Evolutionary conservation across 306 rosid species (phyloP), one percentile per base, ranked within the genome.

Genomic region (Trichosanthes cucumerina): DNA sequence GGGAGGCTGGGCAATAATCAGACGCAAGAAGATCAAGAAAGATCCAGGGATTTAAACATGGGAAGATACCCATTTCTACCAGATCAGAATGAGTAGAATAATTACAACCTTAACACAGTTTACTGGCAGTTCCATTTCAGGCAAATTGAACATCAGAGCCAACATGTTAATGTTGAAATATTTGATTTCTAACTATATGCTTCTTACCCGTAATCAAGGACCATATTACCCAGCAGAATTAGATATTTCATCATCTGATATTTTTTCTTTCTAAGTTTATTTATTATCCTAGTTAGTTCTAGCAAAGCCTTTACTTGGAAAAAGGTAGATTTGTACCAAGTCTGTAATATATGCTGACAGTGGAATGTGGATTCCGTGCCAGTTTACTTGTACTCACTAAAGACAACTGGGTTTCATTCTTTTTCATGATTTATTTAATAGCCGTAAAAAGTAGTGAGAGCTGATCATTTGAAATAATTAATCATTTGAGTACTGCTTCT

Each of bases 131-230:
- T 83, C 81, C 34, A 63, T 81, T 56, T 73, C 11, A 78, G 82
- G 81, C 19, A 64, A 76, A 76, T 49, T 81, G 46, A 81, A 80
- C 79, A 3, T 16, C 31, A 78, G 65, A 79, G 63, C 72, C 83
- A 11, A 75, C 66, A 76, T 79, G 86, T 78, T 82, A 52, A n/a
- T 38, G 75, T 68, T 10, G 38, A 39, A 68, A 21, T 39, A 39
- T 39, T 66, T 65, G 49, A 19, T 65, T 65, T 2, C 4, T 18
- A 19, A 65, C 73, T 36, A 19, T 18, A 36, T 34, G 43, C 71
- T 16, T 64, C 71, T 64, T 59, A 23, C 38, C 12, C 13, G 18
- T 23, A 59, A 26, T 24, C 38, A 59, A 59, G 66, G 36, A 59
- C 28, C 8, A 59, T 23, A 59, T 10, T 34, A 64, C 36, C 44